Percentiles rank a stretch among this genome's conserved stretches.
Evolutionary conservation across 2,329 filamentous ascomycete genomes (phyloP).

Genomic region (Xylaria sp.): DNA sequence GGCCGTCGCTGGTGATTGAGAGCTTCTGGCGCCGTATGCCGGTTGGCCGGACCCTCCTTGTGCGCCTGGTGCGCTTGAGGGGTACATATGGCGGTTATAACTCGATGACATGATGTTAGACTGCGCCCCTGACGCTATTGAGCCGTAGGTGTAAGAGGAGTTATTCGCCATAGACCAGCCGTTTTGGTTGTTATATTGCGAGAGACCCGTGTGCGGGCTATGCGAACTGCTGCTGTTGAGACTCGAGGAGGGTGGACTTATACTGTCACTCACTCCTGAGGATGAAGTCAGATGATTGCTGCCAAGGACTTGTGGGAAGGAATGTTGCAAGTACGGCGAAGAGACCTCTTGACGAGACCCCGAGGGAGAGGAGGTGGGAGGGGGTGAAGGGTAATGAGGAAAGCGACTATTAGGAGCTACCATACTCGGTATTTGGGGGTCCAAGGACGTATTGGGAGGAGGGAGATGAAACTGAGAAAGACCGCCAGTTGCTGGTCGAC

Average conservation of each 20-base stretch:
- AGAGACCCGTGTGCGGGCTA: slow-evolving; percentile 48
- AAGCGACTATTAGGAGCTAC: slow-evolving; percentile 14
- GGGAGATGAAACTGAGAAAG: slow-evolving; percentile 46
- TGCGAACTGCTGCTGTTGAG: slow-evolving; percentile 56
- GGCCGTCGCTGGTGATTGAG: slow-evolving; percentile 53
- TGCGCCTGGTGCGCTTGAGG: slow-evolving; percentile 30
- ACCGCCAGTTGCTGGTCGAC: slow-evolving; percentile 63
- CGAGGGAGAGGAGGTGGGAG: slow-evolving; percentile 8
- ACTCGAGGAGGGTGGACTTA: slow-evolving; percentile 57
- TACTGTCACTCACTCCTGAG: slow-evolving; percentile 51
- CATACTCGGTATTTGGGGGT: slow-evolving; percentile 35
- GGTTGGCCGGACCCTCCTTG: slow-evolving; percentile 12
- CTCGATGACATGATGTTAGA: slow-evolving; percentile 44
- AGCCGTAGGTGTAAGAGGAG: slow-evolving; percentile 49
- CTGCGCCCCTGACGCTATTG: slow-evolving; percentile 48
- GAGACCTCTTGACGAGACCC: slow-evolving; percentile 9
- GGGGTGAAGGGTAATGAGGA: slow-evolving; percentile 11
- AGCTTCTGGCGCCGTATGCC: slow-evolving; percentile 44
- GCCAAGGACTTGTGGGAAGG: slow-evolving; percentile 5
- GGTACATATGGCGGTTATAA: slow-evolving; percentile 32
- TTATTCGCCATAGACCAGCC: slow-evolving; percentile 55
- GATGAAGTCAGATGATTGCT: slow-evolving; percentile 35
- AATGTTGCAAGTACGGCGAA: slow-evolving; percentile 7
- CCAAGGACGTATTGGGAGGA: slow-evolving; percentile 32
- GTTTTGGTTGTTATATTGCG: slow-evolving; percentile 52